Percentiles rank a stretch among this genome's conserved stretches.
Evolutionary conservation across 176 grass and related monocot genomes (phyloP).

Genomic region (Oryza punctata): DNA sequence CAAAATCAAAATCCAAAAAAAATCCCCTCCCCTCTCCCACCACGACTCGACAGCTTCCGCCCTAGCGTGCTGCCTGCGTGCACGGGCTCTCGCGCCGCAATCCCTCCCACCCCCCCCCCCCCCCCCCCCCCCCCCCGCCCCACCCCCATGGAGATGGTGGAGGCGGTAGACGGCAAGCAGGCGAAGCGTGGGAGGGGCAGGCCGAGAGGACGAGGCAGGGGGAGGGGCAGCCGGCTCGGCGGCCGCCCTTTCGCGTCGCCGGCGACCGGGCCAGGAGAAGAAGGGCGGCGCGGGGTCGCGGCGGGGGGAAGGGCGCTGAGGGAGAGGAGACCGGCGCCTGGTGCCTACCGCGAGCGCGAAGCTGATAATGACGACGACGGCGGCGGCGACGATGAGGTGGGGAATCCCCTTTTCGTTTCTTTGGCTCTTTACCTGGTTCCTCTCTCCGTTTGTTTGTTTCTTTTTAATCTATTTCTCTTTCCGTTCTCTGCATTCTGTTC

Average conservation of each 20-base stretch:
- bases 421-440: not conserved
- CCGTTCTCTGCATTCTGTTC: not conserved
- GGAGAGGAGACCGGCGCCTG: not conserved
- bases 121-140: too few species aligned
- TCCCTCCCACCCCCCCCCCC: too few species aligned
- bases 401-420: not conserved
- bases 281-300: slow-evolving; percentile 14
- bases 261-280: not conserved
- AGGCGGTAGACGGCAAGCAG: not conserved
- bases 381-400: slow-evolving; percentile 15
- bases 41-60: too few species aligned
- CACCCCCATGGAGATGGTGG: too few species aligned
- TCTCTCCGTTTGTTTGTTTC: too few species aligned
- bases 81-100: too few species aligned
- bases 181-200: not conserved
- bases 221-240: too few species aligned
- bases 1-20: too few species aligned
- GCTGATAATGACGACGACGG: too few species aligned
- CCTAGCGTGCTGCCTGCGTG: too few species aligned
- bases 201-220: not conserved
- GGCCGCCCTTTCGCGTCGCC: not conserved
- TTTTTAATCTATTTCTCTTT: too few species aligned
- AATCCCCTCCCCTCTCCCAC: too few species aligned
- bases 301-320: not conserved
- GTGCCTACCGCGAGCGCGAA: not conserved